These are phyloP conservation scores for Fusarium brachygibbosum DNA, from an alignment of 2,329 filamentous ascomycete genomes.

Conservation along the genomic window DNA sequence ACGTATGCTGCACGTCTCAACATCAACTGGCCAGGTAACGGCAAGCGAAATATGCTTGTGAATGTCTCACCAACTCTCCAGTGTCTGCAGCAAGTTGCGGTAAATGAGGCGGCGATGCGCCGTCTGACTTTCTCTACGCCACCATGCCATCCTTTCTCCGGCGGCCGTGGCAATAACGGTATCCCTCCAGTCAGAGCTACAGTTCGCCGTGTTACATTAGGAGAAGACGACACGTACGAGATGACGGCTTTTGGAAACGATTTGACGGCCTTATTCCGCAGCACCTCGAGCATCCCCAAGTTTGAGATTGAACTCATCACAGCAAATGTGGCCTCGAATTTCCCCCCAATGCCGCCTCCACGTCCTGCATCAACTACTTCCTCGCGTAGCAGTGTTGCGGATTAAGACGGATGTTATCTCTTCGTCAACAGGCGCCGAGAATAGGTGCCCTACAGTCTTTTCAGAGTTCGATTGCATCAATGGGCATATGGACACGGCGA, in stretches of 20 bases:
- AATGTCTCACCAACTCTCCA: conserved; percentile 54
- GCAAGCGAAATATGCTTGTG: conserved; percentile 51
- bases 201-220: conserved; percentile 45
- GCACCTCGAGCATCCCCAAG: conserved; percentile 39
- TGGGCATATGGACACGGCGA: conserved; percentile 8
- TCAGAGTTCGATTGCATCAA: not conserved
- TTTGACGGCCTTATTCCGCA: conserved; percentile 42
- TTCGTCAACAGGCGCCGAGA: not conserved
- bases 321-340: conserved; percentile 6
- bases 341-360: conserved; percentile 33
- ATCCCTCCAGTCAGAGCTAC: conserved; percentile 18
- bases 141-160: conserved; percentile 11
- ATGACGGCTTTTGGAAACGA: conserved; percentile 48
- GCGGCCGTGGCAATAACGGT: conserved; percentile 13
- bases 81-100: conserved; percentile 39
- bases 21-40: conserved; percentile 49
- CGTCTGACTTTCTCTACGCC: conserved; percentile 25
- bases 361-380: conserved; percentile 35
- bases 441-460: not conserved
- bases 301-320: conserved; percentile 42
- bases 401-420: conserved; percentile 3
- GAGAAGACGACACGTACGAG: conserved; percentile 43
- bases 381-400: conserved; percentile 29
- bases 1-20: conserved; percentile 46
- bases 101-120: conserved; percentile 39